Base-by-base conservation (phyloP, 2,329 filamentous ascomycete species). In the Pseudogymnoascus sp. region DNA sequence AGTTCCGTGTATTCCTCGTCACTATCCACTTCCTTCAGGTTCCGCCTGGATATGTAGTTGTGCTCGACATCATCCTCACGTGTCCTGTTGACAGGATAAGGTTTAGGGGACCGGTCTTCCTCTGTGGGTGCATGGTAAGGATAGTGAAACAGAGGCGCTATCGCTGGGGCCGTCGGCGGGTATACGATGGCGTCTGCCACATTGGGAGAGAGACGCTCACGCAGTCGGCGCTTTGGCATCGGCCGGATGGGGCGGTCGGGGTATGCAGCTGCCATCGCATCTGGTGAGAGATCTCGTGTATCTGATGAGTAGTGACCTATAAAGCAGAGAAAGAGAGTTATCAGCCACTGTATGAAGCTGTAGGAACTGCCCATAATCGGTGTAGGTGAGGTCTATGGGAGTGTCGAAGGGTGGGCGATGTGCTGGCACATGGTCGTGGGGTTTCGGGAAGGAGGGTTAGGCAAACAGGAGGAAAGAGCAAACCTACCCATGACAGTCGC, bases 231-330 rank as follows among this genome's bases (percentile, higher is more conserved):
- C 77, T 90, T 95, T 45, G 95, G 95, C 65, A 99, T 80, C 63
- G 95, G 95, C 72, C 92, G 88, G 74, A 99, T 99, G 65, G 93
- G 89, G 75, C 95, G 88, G 73, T 96, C 90, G 68, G 91, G 91
- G 74, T 90, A 96, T 71, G 91, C 81, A 64, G 89, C 86, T 64
- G 91, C 95, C 67, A 87, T 82, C 64, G 89, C 88, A 80, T 96
- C 91, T 67, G 86, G 80, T 71, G 84, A 85, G 83, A 88, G 87
- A 58, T 72, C 70, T 69, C 69, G 76, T 76, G 73, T 76, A 74
- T 72, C 76, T 77, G 80, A 74, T 71, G 71, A 70, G 67, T 71
- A 66, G 59, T 61, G 59, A 28, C 59, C 59, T 52, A 59, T 40
- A 59, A 21, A 35, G n/a, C 28, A 40, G 55, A 59, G 37, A 59